These are phyloP conservation scores for Fusarium heterosporum DNA, from an alignment of 2,329 filamentous ascomycete species.

Conservation along the genomic window DNA sequence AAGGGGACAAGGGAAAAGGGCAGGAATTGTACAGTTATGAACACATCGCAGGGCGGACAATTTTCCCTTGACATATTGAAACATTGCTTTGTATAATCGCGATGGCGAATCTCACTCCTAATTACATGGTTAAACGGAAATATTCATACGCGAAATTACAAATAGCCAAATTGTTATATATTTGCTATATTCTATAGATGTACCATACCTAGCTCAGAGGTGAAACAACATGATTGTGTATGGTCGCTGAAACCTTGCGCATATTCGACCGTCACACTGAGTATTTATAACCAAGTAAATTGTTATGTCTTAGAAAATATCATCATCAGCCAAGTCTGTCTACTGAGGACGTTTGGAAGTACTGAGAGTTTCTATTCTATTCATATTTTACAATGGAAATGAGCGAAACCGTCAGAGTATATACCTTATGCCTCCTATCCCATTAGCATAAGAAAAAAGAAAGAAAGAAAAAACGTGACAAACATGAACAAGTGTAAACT, in stretches of 20 bases:
- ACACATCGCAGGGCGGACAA: neutral
- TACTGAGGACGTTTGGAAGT: too few species aligned
- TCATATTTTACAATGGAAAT: too few species aligned
- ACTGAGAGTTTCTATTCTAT: too few species aligned
- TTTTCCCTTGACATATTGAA: neutral
- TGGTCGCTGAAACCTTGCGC: neutral
- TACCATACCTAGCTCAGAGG: neutral
- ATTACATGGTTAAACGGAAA: neutral
- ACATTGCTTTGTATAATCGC: neutral
- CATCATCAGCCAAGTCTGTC: neutral
- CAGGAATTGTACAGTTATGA: constrained; percentile 5
- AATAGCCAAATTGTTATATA: neutral
- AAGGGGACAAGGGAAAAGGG: neutral
- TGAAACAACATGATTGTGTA: neutral
- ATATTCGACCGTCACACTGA: neutral
- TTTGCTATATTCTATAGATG: neutral
- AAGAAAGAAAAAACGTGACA: too few species aligned
- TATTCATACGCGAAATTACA: neutral
- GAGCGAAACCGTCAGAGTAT: too few species aligned
- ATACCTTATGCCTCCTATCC: too few species aligned
- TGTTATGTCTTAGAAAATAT: neutral
- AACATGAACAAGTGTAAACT: too few species aligned
- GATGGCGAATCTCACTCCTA: neutral
- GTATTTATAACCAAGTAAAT: neutral
- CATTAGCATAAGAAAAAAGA: too few species aligned